A percentile compares a stretch with the other conserved stretches of the same genome.
phyloP scores from a whole-genome alignment of 2,329 filamentous ascomycete genomes.

The Colletotrichum eleusines region DNA sequence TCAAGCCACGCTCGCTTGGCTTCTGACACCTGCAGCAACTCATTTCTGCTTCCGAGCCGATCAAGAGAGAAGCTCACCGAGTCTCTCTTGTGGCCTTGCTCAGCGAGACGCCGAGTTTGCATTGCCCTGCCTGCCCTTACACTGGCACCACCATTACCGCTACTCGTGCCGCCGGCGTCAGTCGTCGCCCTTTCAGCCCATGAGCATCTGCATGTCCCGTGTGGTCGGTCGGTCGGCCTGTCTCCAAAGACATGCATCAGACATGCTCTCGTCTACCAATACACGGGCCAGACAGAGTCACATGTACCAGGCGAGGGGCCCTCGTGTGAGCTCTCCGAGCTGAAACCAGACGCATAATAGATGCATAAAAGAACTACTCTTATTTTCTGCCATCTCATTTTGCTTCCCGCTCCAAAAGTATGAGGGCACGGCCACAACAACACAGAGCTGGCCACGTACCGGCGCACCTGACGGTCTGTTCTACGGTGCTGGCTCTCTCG shows the following conservation, averaged over 20 bases:
- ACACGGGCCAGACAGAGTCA: background rate
- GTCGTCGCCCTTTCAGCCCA: slow-evolving; percentile 20
- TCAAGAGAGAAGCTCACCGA: background rate
- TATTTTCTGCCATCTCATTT: slow-evolving; percentile 10
- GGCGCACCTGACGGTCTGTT: slow-evolving; percentile 16
- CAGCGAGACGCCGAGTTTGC: slow-evolving; percentile 12
- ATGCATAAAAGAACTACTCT: background rate
- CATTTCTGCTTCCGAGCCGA: slow-evolving; percentile 19
- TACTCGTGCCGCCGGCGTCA: slow-evolving; percentile 16
- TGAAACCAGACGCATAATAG: background rate
- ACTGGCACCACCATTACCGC: background rate
- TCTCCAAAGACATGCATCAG: slow-evolving; percentile 14
- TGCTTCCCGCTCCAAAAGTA: background rate
- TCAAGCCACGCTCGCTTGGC: slow-evolving; percentile 33
- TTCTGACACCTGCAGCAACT: slow-evolving; percentile 34
- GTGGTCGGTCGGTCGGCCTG: background rate
- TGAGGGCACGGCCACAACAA: background rate
- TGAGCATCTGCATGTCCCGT: slow-evolving; percentile 21
- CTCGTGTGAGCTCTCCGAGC: background rate
- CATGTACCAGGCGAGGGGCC: background rate
- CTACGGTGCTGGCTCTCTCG: background rate
- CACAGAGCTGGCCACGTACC: background rate
- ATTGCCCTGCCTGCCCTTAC: slow-evolving; percentile 3
- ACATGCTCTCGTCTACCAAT: background rate
- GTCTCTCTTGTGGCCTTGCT: background rate